A percentile compares a stretch with the other conserved stretches of the same genome.
These are phyloP conservation scores for Antrodiella citrinella DNA, from an alignment of 768 basidiomycete genomes.

Conservation along the genomic window DNA sequence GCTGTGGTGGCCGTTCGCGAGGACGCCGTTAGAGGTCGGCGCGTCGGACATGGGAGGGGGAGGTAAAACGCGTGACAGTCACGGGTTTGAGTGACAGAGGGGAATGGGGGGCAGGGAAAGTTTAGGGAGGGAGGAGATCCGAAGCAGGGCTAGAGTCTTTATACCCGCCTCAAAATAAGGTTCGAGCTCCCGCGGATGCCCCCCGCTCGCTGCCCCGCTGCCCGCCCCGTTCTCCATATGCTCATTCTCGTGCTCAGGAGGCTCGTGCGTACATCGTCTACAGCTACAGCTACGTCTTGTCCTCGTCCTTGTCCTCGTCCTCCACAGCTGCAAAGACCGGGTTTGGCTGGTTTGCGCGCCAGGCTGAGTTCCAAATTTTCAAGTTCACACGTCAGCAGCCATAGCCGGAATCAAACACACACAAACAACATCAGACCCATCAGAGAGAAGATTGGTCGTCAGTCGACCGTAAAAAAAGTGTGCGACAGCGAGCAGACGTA, in stretches of 20 bases:
- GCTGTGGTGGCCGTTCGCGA: conserved; percentile 25
- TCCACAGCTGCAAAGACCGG: conserved; percentile 69
- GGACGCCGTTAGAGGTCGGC: conserved; percentile 21
- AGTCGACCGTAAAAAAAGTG: conserved; percentile 10
- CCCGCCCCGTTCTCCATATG: conserved; percentile 12
- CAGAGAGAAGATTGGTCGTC: conserved; percentile 8
- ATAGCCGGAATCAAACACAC: conserved; percentile 34
- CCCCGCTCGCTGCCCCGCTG: conserved; percentile 17
- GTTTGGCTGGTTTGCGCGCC: conserved; percentile 79
- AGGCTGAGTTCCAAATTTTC: conserved; percentile 47
- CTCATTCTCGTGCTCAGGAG: conserved; percentile 1
- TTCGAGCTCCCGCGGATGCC: conserved; percentile 59
- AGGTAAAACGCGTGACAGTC: conserved; percentile 62
- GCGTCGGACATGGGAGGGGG: conserved; percentile 54
- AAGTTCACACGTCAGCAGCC: conserved; percentile 23
- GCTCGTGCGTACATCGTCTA: conserved; percentile 14
- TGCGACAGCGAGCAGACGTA: conserved; percentile 31
- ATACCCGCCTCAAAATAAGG: conserved; percentile 76
- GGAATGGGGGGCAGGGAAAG: conserved; percentile 38
- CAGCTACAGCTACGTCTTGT: conserved; percentile 26
- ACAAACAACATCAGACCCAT: conserved; percentile 26
- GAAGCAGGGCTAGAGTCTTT: conserved; percentile 65
- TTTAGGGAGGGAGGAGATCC: conserved; percentile 64
- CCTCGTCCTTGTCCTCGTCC: conserved; percentile 50
- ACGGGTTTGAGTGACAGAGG: conserved; percentile 34